phyloP scores from a whole-genome alignment of 1,139 yeast species.

The Petasospora rhodanensis region DNA sequence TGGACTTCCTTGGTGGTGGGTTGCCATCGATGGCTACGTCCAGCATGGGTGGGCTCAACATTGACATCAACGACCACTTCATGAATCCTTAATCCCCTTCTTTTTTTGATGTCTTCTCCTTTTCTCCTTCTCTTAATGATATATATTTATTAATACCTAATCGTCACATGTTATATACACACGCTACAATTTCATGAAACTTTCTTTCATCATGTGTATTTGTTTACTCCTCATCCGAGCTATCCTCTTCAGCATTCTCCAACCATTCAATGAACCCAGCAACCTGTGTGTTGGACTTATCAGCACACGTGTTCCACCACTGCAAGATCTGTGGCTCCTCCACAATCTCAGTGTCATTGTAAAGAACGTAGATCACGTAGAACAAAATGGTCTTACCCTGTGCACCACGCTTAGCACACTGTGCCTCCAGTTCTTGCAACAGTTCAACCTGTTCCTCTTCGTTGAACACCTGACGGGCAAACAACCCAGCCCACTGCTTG shows the following conservation, averaged over 20 bases:
- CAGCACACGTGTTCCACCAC: conserved; percentile 74
- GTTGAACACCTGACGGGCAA: conserved; percentile 78
- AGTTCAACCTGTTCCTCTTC: conserved; percentile 73
- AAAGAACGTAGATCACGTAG: conserved; percentile 61
- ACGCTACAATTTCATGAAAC: no score
- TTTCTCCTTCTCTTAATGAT: no score
- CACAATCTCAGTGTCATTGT: conserved; percentile 73
- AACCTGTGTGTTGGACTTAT: conserved; percentile 43
- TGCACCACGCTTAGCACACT: conserved; percentile 32
- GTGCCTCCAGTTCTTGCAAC: conserved; percentile 54
- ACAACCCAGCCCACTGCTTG: conserved; percentile 73
- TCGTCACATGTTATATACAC: no score
- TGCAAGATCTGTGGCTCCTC: conserved; percentile 73
- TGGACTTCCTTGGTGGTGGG: conserved; percentile 79
- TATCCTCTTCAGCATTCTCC: conserved; percentile 80
- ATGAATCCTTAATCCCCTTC: conserved; percentile 27
- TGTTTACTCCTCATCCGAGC: conserved; percentile 37
- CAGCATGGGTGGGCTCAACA: conserved; percentile 38
- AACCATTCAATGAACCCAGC: conserved; percentile 84
- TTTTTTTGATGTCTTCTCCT: no score
- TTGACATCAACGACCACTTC: conserved; percentile 35
- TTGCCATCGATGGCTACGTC: conserved; percentile 52
- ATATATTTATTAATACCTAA: no score
- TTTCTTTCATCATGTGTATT: no score
- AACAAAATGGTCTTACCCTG: conserved; percentile 34